phyloP scores from a whole-genome alignment of 2,329 filamentous ascomycete genomes.

The Epichloe baconii region DNA sequence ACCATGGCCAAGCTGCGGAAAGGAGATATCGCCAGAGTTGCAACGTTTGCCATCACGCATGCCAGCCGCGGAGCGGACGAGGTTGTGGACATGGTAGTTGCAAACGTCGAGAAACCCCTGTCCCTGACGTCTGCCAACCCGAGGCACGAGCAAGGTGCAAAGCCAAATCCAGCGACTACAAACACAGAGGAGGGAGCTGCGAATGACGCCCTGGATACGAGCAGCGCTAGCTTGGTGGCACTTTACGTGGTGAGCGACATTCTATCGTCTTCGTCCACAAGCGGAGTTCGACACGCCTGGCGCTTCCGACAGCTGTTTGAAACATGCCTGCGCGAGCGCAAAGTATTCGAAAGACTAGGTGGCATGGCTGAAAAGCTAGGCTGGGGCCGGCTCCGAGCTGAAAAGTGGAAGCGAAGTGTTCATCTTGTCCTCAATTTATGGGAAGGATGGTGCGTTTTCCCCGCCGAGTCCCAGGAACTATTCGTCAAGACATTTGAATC shows the following conservation, averaged over 20 bases:
- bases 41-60: conserved; percentile 79
- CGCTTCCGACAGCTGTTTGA: conserved; percentile 76
- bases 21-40: conserved; percentile 75
- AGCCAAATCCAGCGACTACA: conserved; percentile 14
- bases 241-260: conserved; percentile 71
- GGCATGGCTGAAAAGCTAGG: conserved; percentile 55
- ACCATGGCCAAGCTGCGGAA: conserved; percentile 62
- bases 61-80: conserved; percentile 77
- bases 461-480: conserved; percentile 56
- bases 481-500: conserved; percentile 61
- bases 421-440: conserved; percentile 56
- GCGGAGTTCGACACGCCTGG: conserved; percentile 73
- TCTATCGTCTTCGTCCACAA: conserved; percentile 61
- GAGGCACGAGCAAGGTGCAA: conserved; percentile 28
- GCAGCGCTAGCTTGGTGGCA: conserved; percentile 62
- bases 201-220: conserved; percentile 45
- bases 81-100: conserved; percentile 76
- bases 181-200: conserved; percentile 23
- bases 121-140: conserved; percentile 60
- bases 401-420: conserved; percentile 75
- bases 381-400: conserved; percentile 71
- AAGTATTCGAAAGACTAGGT: conserved; percentile 65
- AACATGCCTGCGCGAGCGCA: conserved; percentile 49
- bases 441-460: conserved; percentile 62
- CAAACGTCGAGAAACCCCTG: conserved; percentile 69